Evolutionary conservation across 1,139 yeast genomes (phyloP).

Genomic region (Yamadazyma mexicana): DNA sequence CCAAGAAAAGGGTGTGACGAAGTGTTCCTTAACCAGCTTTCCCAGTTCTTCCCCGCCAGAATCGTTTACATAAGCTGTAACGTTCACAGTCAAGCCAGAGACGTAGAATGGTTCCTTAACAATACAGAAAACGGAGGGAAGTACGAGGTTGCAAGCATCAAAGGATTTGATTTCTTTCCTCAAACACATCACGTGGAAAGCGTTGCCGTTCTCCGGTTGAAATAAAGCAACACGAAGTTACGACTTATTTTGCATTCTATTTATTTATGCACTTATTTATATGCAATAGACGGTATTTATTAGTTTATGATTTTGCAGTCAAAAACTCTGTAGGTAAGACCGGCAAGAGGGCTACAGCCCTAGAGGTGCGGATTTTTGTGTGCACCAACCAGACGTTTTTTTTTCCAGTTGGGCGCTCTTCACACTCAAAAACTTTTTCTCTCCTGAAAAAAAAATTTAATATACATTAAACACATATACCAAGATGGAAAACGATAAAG

Average conservation of each 20-base stretch:
- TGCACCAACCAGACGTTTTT: slow-evolving; percentile 7
- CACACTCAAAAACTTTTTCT: slow-evolving; percentile 11
- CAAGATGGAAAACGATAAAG: slow-evolving; percentile 99
- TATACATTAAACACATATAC: slow-evolving; percentile 20
- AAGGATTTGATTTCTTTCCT: slow-evolving; percentile 97
- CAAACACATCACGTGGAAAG: slow-evolving; percentile 98
- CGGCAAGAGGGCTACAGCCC: slow-evolving; percentile 20
- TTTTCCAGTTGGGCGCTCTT: slow-evolving; percentile 1
- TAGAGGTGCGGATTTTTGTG: slow-evolving; percentile 4
- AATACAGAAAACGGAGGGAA: slow-evolving; percentile 60
- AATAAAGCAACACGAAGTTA: slow-evolving; percentile 3
- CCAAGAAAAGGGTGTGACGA: slow-evolving; percentile 97
- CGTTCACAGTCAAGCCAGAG: slow-evolving; percentile 97
- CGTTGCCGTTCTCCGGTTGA: slow-evolving; percentile 70
- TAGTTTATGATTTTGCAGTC: slow-evolving; percentile 1
- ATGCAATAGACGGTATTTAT: slow-evolving; percentile 1
- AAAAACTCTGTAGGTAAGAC: too few relatives aligned
- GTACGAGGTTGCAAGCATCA: slow-evolving; percentile 74
- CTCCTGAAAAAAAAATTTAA: slow-evolving; percentile 21
- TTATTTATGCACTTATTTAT: too few relatives aligned
- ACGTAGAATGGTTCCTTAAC: slow-evolving; percentile 76
- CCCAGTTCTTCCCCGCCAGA: slow-evolving; percentile 79
- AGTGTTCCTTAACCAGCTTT: slow-evolving; percentile 78
- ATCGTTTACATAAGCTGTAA: slow-evolving; percentile 94
- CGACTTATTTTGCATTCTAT: too few relatives aligned